Base-by-base conservation (phyloP, 2,329 filamentous ascomycete species). In the Xylariaceae sp. region DNA sequence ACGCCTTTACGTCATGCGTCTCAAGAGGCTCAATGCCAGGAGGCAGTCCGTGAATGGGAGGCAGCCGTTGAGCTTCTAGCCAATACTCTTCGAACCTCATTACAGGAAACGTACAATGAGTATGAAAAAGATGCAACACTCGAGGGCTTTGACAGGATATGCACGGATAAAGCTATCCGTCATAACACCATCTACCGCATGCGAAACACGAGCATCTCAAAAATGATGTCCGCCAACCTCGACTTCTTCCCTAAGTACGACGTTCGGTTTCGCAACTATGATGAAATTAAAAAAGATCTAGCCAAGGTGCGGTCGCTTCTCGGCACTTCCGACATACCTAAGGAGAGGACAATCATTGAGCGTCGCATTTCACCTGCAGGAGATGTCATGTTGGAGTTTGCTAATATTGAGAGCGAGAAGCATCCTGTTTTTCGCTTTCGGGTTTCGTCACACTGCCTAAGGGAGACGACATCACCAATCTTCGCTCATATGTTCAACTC, bases 321-420 rank as follows among this genome's bases (percentile, higher is more conserved):
- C 1, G 71, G 67, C 1, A 73, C 77, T 55, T 74, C 75, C 0
- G 74, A 72, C 7, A 75, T 75, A 23, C 69, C 73, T 0, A 70
- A 72, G 2, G 72, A 71, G 13, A 68, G 74, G 41, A 64, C 63
- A 0, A 68, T 79, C 7, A 67, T 71, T 13, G 78, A 81, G 47
- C 72, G 71, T 35, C 63, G 68, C 29, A 77, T 82, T 45, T 70
- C 75, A 0, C 70, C 71, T 1, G 70, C 70, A 2, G 80, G 81
- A 6, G 79, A 82, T 54, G 73, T 73, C 2, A 72, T 83, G 21
- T 71, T 83, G 26, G 80, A 82, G 54, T 83, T 82, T 55, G 71
- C 75, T 48, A 80, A 81, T 55, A 61, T 67, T 0, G 67, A 62
- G 1, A 65, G 67, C 6, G 72, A 75, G 32, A 55, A 53, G 13